A percentile compares a stretch with the other conserved stretches of the same genome.
These are phyloP conservation scores for Aureobasidium sp. DNA, from an alignment of 2,329 filamentous ascomycete genomes.

Conservation along the genomic window DNA sequence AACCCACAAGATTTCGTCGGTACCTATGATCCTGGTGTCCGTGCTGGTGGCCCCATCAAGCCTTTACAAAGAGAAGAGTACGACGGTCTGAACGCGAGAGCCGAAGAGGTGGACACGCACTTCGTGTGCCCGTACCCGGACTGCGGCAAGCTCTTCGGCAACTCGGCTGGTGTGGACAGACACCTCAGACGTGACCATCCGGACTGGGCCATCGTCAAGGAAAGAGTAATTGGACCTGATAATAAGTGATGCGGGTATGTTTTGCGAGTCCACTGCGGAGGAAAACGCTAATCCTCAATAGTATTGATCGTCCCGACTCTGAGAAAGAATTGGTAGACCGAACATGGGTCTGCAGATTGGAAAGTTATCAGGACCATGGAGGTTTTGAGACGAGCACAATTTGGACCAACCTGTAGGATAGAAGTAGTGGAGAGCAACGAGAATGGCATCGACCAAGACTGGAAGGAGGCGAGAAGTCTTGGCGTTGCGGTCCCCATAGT, in stretches of 20 bases:
- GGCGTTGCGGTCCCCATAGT: too few species aligned
- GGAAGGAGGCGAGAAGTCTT: too few species aligned
- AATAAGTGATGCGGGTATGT: background rate
- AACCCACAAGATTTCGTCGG: background rate
- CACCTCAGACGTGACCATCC: background rate
- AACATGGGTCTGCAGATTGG: background rate
- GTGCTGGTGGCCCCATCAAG: background rate
- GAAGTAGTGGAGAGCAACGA: too few species aligned
- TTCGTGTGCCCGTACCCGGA: background rate
- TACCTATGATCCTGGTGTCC: background rate
- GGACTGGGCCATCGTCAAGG: background rate
- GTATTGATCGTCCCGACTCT: background rate
- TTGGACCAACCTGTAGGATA: too few species aligned
- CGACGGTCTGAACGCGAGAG: background rate
- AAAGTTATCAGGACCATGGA: background rate
- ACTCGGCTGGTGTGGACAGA: background rate
- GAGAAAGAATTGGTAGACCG: background rate
- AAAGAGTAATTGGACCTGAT: background rate
- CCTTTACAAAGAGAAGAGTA: background rate
- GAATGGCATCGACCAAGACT: too few species aligned
- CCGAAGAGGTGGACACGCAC: background rate
- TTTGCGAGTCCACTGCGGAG: accelerated
- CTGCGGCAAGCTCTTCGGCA: background rate
- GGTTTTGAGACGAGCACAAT: too few species aligned
- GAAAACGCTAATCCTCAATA: background rate